Conservation (phyloP, 768 basidiomycete species). For the Leccinum obscurum region DNA sequence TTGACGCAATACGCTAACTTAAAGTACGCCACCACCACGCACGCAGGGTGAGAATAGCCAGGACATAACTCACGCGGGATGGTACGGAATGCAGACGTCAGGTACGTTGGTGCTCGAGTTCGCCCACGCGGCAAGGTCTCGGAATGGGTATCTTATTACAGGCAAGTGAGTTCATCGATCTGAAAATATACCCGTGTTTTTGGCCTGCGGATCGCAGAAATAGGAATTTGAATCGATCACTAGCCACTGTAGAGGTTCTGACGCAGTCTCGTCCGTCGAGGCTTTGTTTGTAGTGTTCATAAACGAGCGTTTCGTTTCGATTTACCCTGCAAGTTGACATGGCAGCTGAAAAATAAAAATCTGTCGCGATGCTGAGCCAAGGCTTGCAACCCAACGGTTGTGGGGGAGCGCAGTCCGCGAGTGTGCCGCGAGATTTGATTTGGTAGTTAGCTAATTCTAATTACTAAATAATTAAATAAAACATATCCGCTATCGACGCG, state of each 20-base stretch:
- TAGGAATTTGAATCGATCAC: neutral
- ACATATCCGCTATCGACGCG: conserved; percentile 23
- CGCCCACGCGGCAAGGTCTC: neutral
- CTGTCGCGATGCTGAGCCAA: neutral
- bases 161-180: neutral
- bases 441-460: neutral
- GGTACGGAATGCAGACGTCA: neutral
- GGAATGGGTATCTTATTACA: neutral
- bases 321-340: neutral
- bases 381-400: neutral
- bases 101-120: neutral
- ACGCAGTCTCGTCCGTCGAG: neutral
- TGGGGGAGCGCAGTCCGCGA: neutral
- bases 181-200: neutral
- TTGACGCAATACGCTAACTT: neutral
- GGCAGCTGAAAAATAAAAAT: neutral
- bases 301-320: neutral
- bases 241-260: too few relatives aligned
- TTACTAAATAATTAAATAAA: conserved; percentile 17
- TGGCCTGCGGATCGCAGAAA: neutral
- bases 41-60: neutral
- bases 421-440: neutral
- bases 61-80: conserved; percentile 5
- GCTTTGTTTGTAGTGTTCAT: neutral
- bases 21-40: neutral